A percentile compares a stretch with the other conserved stretches of the same genome.
phyloP scores from a whole-genome alignment of 306 rosid genomes.

The Mucuna pruriens region DNA sequence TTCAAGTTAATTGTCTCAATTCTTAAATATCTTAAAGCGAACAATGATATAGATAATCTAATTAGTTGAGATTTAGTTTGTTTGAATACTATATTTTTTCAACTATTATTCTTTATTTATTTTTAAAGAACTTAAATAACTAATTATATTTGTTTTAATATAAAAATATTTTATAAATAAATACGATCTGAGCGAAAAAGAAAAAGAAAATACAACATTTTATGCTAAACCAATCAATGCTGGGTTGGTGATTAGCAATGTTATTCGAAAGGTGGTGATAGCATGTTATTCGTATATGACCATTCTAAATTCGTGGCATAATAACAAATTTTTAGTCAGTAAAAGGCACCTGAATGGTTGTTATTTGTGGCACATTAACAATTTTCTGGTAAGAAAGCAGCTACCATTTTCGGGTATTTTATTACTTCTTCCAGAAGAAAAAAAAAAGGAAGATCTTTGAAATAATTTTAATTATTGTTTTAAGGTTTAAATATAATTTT shows the following conservation, averaged over 20 bases:
- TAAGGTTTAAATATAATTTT: neutral
- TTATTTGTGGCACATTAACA: too few species aligned
- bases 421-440: neutral
- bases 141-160: too few species aligned
- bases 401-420: neutral
- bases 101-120: too few species aligned
- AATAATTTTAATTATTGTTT: neutral
- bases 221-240: neutral
- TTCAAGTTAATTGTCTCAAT: too few species aligned
- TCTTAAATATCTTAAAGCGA: too few species aligned
- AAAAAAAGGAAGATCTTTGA: neutral
- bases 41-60: too few species aligned
- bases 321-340: neutral
- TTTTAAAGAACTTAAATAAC: too few species aligned
- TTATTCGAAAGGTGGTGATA: neutral
- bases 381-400: neutral
- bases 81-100: too few species aligned
- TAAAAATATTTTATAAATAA: too few species aligned
- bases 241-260: constrained; percentile 1
- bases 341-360: neutral
- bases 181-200: too few species aligned
- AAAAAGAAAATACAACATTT: too few species aligned
- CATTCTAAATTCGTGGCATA: neutral
- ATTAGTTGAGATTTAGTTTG: too few species aligned
- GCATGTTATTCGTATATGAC: constrained; percentile 14